Evolutionary conservation across 495 filamentous ascomycete genomes (phyloP).

Genomic region (Trichoderma reesei): DNA sequence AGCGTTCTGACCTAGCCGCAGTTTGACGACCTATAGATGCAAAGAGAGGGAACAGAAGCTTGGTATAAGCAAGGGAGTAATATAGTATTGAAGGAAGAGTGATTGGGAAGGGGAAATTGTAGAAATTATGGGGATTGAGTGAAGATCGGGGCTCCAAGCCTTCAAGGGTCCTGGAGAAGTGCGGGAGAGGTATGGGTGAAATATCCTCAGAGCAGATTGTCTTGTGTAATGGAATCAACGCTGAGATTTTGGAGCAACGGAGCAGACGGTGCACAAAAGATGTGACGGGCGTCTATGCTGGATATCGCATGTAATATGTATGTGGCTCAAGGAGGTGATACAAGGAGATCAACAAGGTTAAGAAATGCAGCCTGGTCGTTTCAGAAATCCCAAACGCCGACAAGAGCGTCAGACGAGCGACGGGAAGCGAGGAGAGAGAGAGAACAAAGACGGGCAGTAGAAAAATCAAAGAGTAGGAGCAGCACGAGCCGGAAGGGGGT

Average conservation of each 20-base stretch:
- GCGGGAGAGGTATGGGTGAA: background rate
- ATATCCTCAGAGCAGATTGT: background rate
- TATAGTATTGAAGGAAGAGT: background rate
- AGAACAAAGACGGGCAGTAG: background rate
- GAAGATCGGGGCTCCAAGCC: conserved; percentile 11
- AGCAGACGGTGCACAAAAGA: background rate
- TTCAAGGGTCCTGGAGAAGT: conserved; percentile 10
- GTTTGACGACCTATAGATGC: conserved; percentile 4
- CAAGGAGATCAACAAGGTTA: conserved; percentile 7
- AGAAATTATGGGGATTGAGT: conserved; percentile 8
- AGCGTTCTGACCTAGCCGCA: conserved; percentile 8
- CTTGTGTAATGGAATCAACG: background rate
- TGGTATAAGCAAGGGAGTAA: background rate
- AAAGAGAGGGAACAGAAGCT: background rate
- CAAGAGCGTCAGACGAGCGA: no score
- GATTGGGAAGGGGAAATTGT: background rate
- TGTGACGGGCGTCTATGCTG: background rate
- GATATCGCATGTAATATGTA: background rate
- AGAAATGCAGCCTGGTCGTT: background rate
- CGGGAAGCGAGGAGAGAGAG: background rate
- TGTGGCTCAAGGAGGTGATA: background rate
- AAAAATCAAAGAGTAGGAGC: background rate
- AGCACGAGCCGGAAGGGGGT: no score
- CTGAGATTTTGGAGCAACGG: background rate
- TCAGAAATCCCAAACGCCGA: background rate